Percentiles rank a stretch among this genome's conserved stretches.
Conservation (phyloP, 2,329 filamentous ascomycete genomes). For the Aureobasidium zeae region DNA sequence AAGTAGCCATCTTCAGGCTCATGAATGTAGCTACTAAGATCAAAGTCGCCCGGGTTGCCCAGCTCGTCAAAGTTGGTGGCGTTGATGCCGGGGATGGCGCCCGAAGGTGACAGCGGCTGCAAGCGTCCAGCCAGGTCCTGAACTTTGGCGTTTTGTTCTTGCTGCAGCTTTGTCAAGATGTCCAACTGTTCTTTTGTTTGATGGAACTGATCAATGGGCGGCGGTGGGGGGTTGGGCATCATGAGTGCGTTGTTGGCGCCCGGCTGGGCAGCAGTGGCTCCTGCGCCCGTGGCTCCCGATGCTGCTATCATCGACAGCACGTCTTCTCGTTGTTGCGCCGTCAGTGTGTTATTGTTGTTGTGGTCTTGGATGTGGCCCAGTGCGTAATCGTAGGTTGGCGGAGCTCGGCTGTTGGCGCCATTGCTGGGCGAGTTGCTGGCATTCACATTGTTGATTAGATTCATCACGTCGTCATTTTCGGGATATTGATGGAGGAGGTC, state of each 20-base stretch:
- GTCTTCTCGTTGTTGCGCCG: constrained; percentile 38
- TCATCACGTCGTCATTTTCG: constrained; percentile 42
- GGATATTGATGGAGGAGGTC: constrained; percentile 28
- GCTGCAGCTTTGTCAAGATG: constrained; percentile 66
- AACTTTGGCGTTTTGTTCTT: constrained; percentile 68
- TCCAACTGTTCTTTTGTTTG: constrained; percentile 69
- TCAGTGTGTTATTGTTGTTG: constrained; percentile 35
- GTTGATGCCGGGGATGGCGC: constrained; percentile 61
- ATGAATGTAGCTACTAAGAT: constrained; percentile 51
- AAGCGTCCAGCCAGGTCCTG: constrained; percentile 65
- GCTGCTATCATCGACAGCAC: constrained; percentile 39
- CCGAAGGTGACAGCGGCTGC: constrained; percentile 70
- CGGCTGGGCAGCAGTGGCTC: constrained; percentile 18
- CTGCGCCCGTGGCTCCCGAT: constrained; percentile 27
- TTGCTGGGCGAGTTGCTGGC: constrained; percentile 28
- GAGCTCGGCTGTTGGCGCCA: constrained; percentile 6
- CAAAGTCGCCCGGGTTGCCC: constrained; percentile 35
- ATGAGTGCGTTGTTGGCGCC: constrained; percentile 47
- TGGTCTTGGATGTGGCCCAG: constrained; percentile 41
- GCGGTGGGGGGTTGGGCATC: constrained; percentile 47
- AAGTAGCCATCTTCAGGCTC: constrained; percentile 21
- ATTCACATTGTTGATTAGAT: constrained; percentile 41
- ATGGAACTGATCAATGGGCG: constrained; percentile 52
- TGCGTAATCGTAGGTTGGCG: constrained; percentile 35
- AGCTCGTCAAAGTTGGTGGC: constrained; percentile 30